phyloP scores from a whole-genome alignment of 768 basidiomycete genomes.

The Boletus vermiculosoides region DNA sequence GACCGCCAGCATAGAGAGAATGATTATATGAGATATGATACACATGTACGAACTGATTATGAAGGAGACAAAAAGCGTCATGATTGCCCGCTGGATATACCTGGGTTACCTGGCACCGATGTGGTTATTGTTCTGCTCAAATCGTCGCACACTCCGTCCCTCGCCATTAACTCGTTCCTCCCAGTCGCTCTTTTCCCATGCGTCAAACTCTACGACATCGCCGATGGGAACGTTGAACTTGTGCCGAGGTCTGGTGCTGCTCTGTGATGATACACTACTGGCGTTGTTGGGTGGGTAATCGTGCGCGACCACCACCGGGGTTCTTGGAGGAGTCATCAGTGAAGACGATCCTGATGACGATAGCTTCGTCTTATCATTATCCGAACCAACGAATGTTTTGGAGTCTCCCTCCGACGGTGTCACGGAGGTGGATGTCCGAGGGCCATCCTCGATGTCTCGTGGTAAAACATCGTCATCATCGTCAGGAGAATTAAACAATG shows the following conservation, averaged over 20 bases:
- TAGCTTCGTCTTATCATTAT: conserved; percentile 16
- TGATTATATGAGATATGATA: conserved; percentile 19
- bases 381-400: conserved; percentile 19
- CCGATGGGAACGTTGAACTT: conserved; percentile 12
- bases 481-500: conserved; percentile 60
- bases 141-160: conserved; percentile 44
- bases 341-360: conserved; percentile 15
- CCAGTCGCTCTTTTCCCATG: conserved; percentile 55
- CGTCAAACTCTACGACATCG: conserved; percentile 18
- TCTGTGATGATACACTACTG: conserved; percentile 35
- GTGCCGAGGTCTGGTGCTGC: conserved; percentile 26
- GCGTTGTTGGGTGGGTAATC: conserved; percentile 60
- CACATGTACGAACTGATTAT: conserved; percentile 10
- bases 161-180: conserved; percentile 47
- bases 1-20: background rate
- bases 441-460: conserved; percentile 49
- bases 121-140: conserved; percentile 38
- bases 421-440: conserved; percentile 35
- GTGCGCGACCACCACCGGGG: conserved; percentile 14
- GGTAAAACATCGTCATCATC: conserved; percentile 43
- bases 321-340: conserved; percentile 11
- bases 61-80: background rate
- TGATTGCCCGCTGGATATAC: background rate
- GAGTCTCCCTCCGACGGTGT: conserved; percentile 30
- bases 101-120: conserved; percentile 29